phyloP scores from a whole-genome alignment of 2,329 filamentous ascomycete species.

The Achaetomium macrosporum region DNA sequence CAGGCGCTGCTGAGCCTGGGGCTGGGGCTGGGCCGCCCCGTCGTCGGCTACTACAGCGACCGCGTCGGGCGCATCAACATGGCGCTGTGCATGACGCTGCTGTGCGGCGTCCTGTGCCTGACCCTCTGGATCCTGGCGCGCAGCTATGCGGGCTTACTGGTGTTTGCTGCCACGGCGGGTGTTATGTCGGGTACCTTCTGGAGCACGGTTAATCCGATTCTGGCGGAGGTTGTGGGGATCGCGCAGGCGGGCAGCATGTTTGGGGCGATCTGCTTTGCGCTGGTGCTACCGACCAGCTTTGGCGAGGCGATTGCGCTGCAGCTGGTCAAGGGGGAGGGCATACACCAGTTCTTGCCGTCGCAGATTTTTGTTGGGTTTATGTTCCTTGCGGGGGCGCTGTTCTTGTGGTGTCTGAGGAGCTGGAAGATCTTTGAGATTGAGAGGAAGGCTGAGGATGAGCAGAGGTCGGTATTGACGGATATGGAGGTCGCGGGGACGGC shows the following conservation, averaged over 20 bases:
- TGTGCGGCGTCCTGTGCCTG: slow-evolving; percentile 53
- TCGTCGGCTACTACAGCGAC: slow-evolving; percentile 59
- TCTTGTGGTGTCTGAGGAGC: slow-evolving; percentile 48
- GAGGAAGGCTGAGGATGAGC: slow-evolving; percentile 6
- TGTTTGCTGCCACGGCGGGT: slow-evolving; percentile 55
- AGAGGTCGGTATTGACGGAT: background rate
- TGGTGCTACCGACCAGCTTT: slow-evolving; percentile 51
- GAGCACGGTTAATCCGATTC: slow-evolving; percentile 50
- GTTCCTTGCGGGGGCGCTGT: slow-evolving; percentile 52
- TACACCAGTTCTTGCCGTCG: slow-evolving; percentile 49
- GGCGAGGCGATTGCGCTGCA: slow-evolving; percentile 47
- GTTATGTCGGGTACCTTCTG: slow-evolving; percentile 57
- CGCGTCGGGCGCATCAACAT: slow-evolving; percentile 57
- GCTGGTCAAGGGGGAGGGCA: slow-evolving; percentile 34
- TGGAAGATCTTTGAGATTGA: slow-evolving; percentile 47
- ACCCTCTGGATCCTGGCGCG: slow-evolving; percentile 57
- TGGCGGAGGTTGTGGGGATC: slow-evolving; percentile 56
- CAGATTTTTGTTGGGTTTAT: slow-evolving; percentile 57
- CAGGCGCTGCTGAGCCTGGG: slow-evolving; percentile 59
- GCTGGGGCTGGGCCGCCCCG: slow-evolving; percentile 48
- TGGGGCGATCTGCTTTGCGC: slow-evolving; percentile 52
- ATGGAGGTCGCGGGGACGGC: background rate
- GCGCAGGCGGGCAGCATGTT: slow-evolving; percentile 50
- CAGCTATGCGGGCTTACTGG: slow-evolving; percentile 50
- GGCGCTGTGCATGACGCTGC: slow-evolving; percentile 47